Evolutionary conservation across 257 asterid genomes (phyloP).

Genomic region (Ilex aquifolium): DNA sequence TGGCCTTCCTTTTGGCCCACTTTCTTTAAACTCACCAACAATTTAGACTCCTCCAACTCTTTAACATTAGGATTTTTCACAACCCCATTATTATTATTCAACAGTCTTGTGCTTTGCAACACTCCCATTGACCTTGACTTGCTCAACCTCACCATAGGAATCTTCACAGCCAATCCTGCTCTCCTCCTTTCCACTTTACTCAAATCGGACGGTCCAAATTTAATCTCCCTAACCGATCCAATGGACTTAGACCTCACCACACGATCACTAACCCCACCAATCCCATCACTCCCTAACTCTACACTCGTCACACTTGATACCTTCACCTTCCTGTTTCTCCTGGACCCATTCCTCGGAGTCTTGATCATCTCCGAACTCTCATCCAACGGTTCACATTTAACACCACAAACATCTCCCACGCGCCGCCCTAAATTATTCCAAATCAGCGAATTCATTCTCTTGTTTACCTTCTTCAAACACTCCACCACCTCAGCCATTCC

Average conservation of each 20-base stretch:
- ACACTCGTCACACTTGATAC: conserved; percentile 38
- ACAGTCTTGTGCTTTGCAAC: conserved; percentile 32
- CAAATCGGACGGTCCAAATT: conserved; percentile 29
- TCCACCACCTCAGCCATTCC: conserved; percentile 72
- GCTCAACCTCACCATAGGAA: conserved; percentile 42
- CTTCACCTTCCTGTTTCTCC: conserved; percentile 60
- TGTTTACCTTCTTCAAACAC: conserved; percentile 36
- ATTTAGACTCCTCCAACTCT: conserved; percentile 42
- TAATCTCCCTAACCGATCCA: conserved; percentile 52
- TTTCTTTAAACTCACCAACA: conserved; percentile 29
- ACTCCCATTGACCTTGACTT: conserved; percentile 73
- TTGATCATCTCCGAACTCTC: conserved; percentile 41
- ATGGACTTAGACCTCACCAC: conserved; percentile 55
- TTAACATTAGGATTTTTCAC: conserved; percentile 18
- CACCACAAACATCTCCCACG: conserved; percentile 32
- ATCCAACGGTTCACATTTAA: conserved; percentile 49
- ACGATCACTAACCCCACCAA: conserved; percentile 14
- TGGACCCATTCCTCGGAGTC: conserved; percentile 26
- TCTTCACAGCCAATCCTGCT: conserved; percentile 46
- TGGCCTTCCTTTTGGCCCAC: conserved; percentile 3
- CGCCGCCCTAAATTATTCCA: conserved; percentile 50
- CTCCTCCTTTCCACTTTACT: conserved; percentile 20
- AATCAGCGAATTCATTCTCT: conserved; percentile 27
- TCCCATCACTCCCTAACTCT: conserved; percentile 12
- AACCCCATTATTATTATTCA: conserved; percentile 15